Conservation (phyloP, 805 yeast genomes). For the Candida easanensis region DNA sequence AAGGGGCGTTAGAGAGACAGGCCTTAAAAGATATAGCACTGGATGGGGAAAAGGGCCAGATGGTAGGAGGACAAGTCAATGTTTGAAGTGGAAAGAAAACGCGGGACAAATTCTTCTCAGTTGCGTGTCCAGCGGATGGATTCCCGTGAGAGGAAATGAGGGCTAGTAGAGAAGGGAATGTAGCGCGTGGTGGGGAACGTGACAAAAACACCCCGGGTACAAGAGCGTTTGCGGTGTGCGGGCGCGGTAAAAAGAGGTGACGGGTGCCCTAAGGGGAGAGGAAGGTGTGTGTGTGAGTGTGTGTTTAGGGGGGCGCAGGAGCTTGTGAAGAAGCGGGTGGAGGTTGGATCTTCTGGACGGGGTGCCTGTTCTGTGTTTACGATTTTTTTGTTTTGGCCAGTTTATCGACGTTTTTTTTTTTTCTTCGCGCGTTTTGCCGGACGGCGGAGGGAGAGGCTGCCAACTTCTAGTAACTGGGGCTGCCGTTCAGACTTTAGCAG, state of each 20-base stretch:
- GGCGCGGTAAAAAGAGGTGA: background rate
- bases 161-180: slow-evolving; percentile 1
- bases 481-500: too few species aligned
- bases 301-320: background rate
- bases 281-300: background rate
- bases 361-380: background rate
- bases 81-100: too few species aligned
- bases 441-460: background rate
- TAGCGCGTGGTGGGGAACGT: slow-evolving; percentile 4
- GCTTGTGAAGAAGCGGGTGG: background rate
- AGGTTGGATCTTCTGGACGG: background rate
- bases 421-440: background rate
- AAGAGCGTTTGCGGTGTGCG: background rate
- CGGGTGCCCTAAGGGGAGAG: background rate
- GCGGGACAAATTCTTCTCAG: background rate
- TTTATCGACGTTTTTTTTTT: slow-evolving; percentile 10
- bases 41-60: too few species aligned
- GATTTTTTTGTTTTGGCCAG: slow-evolving; percentile 4
- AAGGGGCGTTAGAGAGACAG: too few species aligned
- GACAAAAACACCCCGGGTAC: background rate
- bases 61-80: too few species aligned
- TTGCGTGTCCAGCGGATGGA: background rate
- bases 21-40: too few species aligned
- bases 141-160: background rate
- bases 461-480: too few species aligned